These are phyloP conservation scores for Graphiopsis chlorocephala DNA, from an alignment of 2,329 filamentous ascomycete genomes.

Conservation along the genomic window DNA sequence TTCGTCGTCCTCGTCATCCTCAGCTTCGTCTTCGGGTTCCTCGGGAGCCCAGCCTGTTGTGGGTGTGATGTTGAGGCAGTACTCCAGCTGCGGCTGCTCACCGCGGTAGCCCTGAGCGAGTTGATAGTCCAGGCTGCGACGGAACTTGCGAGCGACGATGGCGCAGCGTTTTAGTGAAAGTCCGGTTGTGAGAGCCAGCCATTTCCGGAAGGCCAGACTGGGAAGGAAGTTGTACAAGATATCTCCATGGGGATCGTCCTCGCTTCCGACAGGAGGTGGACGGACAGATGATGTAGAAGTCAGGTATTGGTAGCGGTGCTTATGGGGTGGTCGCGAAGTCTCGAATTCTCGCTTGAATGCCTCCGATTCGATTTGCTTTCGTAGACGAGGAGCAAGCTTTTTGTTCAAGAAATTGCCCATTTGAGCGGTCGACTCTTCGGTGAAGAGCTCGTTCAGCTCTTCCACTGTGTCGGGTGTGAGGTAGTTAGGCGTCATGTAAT, in stretches of 20 bases:
- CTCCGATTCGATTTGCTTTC: slow-evolving; percentile 65
- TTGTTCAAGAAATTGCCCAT: slow-evolving; percentile 74
- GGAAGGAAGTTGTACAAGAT: slow-evolving; percentile 80
- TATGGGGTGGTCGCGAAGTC: slow-evolving; percentile 79
- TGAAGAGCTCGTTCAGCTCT: slow-evolving; percentile 74
- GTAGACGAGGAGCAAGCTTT: slow-evolving; percentile 72
- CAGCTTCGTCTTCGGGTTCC: slow-evolving; percentile 46
- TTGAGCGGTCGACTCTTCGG: slow-evolving; percentile 78
- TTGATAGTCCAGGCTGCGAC: slow-evolving; percentile 84
- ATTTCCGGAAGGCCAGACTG: slow-evolving; percentile 81
- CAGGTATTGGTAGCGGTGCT: slow-evolving; percentile 87
- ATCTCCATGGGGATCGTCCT: slow-evolving; percentile 63
- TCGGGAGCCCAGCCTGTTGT: slow-evolving; percentile 79
- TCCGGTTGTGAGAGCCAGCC: slow-evolving; percentile 80
- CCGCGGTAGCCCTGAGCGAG: slow-evolving; percentile 79
- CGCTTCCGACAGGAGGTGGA: slow-evolving; percentile 17
- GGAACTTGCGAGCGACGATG: slow-evolving; percentile 80
- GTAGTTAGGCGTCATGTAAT: slow-evolving; percentile 87
- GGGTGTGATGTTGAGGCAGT: slow-evolving; percentile 84
- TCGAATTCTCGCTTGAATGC: slow-evolving; percentile 25
- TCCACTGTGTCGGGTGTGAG: slow-evolving; percentile 88
- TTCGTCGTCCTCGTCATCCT: slow-evolving; percentile 35
- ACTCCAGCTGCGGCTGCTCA: slow-evolving; percentile 73
- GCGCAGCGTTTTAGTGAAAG: slow-evolving; percentile 71
- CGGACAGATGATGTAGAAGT: slow-evolving; percentile 40